phyloP scores from a whole-genome alignment of 352 stramenopile genomes.

The Paralagenidium karlingii region DNA sequence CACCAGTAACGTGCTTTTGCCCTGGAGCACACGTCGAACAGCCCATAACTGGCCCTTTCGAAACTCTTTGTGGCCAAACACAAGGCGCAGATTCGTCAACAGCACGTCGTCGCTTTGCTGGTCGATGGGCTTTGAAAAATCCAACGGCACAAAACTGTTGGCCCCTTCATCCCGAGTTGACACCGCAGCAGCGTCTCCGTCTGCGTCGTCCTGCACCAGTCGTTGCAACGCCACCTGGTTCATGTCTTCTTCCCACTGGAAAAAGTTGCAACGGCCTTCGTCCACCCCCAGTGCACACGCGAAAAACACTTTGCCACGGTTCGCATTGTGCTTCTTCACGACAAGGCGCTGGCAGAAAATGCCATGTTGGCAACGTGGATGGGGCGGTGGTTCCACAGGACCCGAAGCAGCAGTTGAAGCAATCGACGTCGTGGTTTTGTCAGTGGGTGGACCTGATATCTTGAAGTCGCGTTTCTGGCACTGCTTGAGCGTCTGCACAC shows the following conservation, averaged over 20 bases:
- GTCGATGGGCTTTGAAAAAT: constrained; percentile 27
- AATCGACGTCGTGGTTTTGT: background rate
- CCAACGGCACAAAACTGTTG: constrained; percentile 27
- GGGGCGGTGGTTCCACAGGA: constrained; percentile 13
- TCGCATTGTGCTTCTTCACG: constrained; percentile 82
- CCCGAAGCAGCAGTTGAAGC: constrained; percentile 2
- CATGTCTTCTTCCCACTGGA: constrained; percentile 75
- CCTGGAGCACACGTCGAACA: constrained; percentile 55
- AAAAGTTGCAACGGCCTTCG: constrained; percentile 76
- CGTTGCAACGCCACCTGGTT: constrained; percentile 40
- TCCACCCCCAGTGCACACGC: constrained; percentile 50
- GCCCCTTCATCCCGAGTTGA: background rate
- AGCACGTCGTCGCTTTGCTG: constrained; percentile 28
- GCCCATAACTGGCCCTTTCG: constrained; percentile 74
- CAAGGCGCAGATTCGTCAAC: constrained; percentile 57
- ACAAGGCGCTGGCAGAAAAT: constrained; percentile 36
- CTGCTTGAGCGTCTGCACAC: constrained; percentile 28
- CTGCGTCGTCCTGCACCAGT: constrained; percentile 13
- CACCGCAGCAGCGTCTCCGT: background rate
- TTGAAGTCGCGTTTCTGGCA: background rate
- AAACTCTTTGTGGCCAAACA: constrained; percentile 79
- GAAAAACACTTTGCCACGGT: constrained; percentile 61
- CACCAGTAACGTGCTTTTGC: constrained; percentile 80
- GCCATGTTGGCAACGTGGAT: constrained; percentile 43
- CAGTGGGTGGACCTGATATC: background rate